Base-by-base conservation (phyloP, 225 moss, liverwort and hornwort genomes). In the Asterella californica region DNA sequence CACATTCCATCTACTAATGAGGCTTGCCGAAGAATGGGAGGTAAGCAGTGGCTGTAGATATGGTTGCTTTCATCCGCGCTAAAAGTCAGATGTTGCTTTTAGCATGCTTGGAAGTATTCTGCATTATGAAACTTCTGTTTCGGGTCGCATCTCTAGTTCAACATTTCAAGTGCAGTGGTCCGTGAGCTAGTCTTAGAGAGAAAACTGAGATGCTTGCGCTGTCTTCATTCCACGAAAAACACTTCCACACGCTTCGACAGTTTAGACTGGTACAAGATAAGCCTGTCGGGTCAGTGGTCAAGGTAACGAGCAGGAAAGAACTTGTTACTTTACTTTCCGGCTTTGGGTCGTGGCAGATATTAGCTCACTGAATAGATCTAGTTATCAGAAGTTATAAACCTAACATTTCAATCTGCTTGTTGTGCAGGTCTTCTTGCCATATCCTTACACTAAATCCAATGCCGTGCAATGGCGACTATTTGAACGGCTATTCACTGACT, bases 21-120 rank as follows among this genome's bases (percentile, higher is more conserved):
- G 93, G 34, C 94, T 99, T 88, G 97, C 91, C 69, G 93, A 91
- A 85, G 97, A 99, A 79, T 99, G 97, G 97, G 94, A 99, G 94
- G 97, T 99, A 85, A 77, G 76, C 68, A 54, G 48, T 17, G n/a
- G 60, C n/a, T 61, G 34, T n/a, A n/a, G 42, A 3, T 42, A 2
- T 42, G 7, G 42, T 42, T 42, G 42, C 42, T 42, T 42, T 42
- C 42, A 42, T 42, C 7, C 4, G 42, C 42, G 42, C 42, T 42
- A 7, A 42, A 42, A 42, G 42, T 7, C 42, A 42, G 42, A 42
- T 42, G 42, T 42, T 42, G 42, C 42, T 42, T 42, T 42, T 42
- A 42, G 42, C 42, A 42, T 42, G 42, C 42, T 42, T 42, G n/a
- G n/a, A n/a, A 42, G 42, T 42, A 7, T 42, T 42, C 42, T 42